A percentile compares a stretch with the other conserved stretches of the same genome.
These are phyloP conservation scores for Trichosporon faecale DNA, from an alignment of 1,284 basidiomycete genomes.

Conservation along the genomic window DNA sequence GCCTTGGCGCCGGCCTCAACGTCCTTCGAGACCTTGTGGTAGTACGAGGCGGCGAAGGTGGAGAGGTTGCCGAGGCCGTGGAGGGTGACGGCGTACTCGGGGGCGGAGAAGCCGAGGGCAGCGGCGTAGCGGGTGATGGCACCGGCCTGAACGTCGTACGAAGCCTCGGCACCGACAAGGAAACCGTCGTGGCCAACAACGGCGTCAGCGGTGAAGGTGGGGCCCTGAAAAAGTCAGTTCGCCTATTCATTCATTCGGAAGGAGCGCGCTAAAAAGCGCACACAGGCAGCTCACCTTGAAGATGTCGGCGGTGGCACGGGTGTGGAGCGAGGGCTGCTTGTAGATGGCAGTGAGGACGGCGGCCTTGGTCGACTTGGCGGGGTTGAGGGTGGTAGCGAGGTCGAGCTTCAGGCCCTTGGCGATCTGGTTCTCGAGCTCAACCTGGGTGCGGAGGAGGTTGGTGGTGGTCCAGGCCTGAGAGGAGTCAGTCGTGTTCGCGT, in stretches of 20 bases:
- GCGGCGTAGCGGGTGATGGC: conserved; percentile 88
- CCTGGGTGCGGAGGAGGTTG: conserved; percentile 80
- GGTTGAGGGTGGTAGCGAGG: conserved; percentile 76
- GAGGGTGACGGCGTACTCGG: conserved; percentile 93
- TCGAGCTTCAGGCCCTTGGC: conserved; percentile 98
- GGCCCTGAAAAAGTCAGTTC: conserved; percentile 62
- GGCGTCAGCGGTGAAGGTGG: conserved; percentile 92
- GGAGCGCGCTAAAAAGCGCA: not conserved
- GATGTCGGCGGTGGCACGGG: conserved; percentile 84
- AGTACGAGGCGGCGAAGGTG: conserved; percentile 94
- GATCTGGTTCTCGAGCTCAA: conserved; percentile 97
- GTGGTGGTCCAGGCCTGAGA: conserved; percentile 80
- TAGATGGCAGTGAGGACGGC: conserved; percentile 79
- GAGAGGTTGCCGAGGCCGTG: conserved; percentile 94
- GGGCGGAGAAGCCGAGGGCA: conserved; percentile 80
- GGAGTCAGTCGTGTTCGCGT: not conserved
- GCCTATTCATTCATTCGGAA: conserved; percentile 7
- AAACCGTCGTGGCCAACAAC: conserved; percentile 96
- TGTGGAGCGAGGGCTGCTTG: conserved; percentile 96
- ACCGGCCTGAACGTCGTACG: conserved; percentile 94
- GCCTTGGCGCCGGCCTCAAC: conserved; percentile 98
- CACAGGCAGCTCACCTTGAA: conserved; percentile 75
- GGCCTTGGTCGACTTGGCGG: conserved; percentile 68
- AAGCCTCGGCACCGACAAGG: conserved; percentile 91
- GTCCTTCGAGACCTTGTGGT: conserved; percentile 87